Percentiles rank a stretch among this genome's conserved stretches.
phyloP scores from a whole-genome alignment of 257 asterid species.

The Plantago elongata region DNA sequence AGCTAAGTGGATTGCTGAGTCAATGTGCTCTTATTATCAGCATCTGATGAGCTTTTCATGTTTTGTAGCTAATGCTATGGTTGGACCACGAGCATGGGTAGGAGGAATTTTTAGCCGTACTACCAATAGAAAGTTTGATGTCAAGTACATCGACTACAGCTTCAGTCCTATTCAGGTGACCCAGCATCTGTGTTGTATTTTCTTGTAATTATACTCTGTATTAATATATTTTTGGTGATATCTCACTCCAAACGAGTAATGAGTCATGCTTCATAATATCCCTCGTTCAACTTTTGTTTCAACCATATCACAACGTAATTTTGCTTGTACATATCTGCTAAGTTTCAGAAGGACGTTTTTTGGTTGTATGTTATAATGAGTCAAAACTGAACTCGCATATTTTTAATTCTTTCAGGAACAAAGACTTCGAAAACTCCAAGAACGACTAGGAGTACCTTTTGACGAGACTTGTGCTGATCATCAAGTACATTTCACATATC shows the following conservation, averaged over 20 bases:
- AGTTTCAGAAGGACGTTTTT: no score
- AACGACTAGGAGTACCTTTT: constrained; percentile 72
- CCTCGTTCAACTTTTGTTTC: neutral
- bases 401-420: constrained; percentile 57
- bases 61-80: constrained; percentile 93
- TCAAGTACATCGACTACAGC: constrained; percentile 44
- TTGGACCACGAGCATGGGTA: constrained; percentile 92
- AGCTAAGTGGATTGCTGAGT: neutral
- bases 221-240: neutral
- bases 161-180: constrained; percentile 68
- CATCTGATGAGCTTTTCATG: constrained; percentile 12
- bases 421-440: constrained; percentile 63
- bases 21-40: neutral
- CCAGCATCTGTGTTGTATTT: neutral
- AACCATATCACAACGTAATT: no score
- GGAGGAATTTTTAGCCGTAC: constrained; percentile 80
- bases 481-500: constrained; percentile 50
- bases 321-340: no score
- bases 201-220: neutral
- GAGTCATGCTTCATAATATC: neutral
- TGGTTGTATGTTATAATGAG: neutral
- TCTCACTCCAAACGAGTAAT: neutral
- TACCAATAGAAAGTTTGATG: constrained; percentile 53
- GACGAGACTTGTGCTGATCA: constrained; percentile 70
- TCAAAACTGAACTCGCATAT: constrained; percentile 6